phyloP scores from a whole-genome alignment of 345 rosid species.

The Sonneratia alba region DNA sequence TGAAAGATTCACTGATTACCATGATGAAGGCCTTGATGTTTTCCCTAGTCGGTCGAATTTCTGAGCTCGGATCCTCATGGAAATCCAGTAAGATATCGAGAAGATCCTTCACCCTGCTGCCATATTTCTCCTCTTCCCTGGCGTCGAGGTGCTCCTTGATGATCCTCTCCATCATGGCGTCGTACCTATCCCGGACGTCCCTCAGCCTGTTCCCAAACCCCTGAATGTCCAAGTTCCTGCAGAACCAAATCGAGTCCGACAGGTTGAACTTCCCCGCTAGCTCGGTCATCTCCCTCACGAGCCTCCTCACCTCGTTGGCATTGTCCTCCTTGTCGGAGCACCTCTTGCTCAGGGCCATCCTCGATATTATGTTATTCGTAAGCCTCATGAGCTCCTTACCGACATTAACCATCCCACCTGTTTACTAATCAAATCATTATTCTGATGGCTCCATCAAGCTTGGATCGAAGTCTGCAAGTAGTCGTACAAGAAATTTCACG shows the following conservation, averaged over 20 bases:
- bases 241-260: slow-evolving; percentile 64
- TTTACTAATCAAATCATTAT: not conserved
- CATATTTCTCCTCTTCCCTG: slow-evolving; percentile 14
- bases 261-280: slow-evolving; percentile 46
- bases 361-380: slow-evolving; percentile 47
- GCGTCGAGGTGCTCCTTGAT: slow-evolving; percentile 46
- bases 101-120: slow-evolving; percentile 24
- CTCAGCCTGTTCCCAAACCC: slow-evolving; percentile 51
- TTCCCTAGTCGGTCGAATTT: slow-evolving; percentile 35
- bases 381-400: slow-evolving; percentile 46
- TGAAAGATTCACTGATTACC: slow-evolving; percentile 15
- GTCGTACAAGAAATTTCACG: not conserved
- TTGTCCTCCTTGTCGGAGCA: slow-evolving; percentile 28
- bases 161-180: slow-evolving; percentile 55
- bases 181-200: slow-evolving; percentile 49
- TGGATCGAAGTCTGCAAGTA: not conserved
- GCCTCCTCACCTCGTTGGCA: slow-evolving; percentile 38
- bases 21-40: slow-evolving; percentile 49
- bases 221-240: slow-evolving; percentile 48
- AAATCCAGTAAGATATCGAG: slow-evolving; percentile 38
- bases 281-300: slow-evolving; percentile 51
- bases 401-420: slow-evolving; percentile 28
- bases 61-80: slow-evolving; percentile 31
- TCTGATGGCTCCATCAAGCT: not conserved
- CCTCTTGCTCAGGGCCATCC: slow-evolving; percentile 46